Conservation (phyloP, 1,139 yeast genomes). For the Geotrichum phurueaensis region DNA sequence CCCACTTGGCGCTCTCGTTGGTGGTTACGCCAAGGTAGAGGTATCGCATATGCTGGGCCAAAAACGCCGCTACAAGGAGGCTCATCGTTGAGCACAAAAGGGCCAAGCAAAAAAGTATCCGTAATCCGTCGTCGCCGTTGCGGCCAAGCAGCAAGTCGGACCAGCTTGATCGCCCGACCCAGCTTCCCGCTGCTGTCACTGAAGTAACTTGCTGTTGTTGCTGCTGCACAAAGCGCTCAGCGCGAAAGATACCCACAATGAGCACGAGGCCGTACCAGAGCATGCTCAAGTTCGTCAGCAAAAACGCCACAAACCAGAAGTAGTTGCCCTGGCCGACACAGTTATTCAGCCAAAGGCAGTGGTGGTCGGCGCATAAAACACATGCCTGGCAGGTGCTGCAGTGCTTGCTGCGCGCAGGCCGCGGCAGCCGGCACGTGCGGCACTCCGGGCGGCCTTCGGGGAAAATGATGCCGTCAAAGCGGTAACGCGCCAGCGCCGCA, state of each 20-base stretch:
- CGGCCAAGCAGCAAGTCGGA: neutral
- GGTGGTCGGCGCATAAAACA: conserved; percentile 73
- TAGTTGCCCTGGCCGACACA: conserved; percentile 79
- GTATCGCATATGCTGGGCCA: conserved; percentile 55
- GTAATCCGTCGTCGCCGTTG: conserved; percentile 32
- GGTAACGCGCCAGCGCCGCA: conserved; percentile 33
- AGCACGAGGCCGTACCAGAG: conserved; percentile 57
- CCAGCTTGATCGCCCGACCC: neutral
- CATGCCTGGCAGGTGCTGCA: conserved; percentile 71
- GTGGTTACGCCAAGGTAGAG: conserved; percentile 83
- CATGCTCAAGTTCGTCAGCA: conserved; percentile 50
- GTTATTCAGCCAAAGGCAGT: conserved; percentile 91
- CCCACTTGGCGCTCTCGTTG: conserved; percentile 84
- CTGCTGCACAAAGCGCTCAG: conserved; percentile 16
- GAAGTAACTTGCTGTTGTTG: neutral
- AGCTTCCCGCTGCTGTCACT: neutral
- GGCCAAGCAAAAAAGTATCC: conserved; percentile 47
- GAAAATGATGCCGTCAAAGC: conserved; percentile 45
- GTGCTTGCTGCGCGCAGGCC: conserved; percentile 88
- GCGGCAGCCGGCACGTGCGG: conserved; percentile 57
- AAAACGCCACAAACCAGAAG: conserved; percentile 59
- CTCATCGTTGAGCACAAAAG: conserved; percentile 48
- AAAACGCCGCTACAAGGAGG: conserved; percentile 51
- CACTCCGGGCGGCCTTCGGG: conserved; percentile 34
- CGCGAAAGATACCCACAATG: conserved; percentile 34